Conservation (phyloP, 1,284 basidiomycete genomes). For the Hemileia vastatrix region DNA sequence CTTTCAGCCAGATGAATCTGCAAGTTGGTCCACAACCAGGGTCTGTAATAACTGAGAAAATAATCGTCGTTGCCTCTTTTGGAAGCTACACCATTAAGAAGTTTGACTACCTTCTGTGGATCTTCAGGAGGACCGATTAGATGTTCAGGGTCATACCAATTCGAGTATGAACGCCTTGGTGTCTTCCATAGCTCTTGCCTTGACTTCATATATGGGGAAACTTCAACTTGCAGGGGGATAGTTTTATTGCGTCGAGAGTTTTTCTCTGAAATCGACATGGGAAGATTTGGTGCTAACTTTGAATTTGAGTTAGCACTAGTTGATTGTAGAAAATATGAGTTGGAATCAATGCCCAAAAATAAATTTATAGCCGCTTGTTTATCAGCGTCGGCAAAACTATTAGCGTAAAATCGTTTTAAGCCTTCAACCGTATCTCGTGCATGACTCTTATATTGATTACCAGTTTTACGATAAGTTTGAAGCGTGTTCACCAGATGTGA, state of each 20-base stretch:
- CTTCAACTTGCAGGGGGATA: too few species aligned
- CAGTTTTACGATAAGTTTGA: constrained; percentile 89
- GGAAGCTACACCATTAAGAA: constrained; percentile 52
- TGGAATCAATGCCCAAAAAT: constrained; percentile 72
- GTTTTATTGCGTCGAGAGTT: too few species aligned
- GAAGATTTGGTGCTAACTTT: too few species aligned
- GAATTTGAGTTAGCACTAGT: too few species aligned
- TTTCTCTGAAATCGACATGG: too few species aligned
- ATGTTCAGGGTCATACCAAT: constrained; percentile 69
- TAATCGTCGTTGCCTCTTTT: constrained; percentile 52
- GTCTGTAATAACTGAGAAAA: constrained; percentile 85
- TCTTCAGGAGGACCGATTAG: constrained; percentile 58
- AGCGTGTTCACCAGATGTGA: constrained; percentile 93
- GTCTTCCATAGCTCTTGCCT: constrained; percentile 4
- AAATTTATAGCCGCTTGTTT: constrained; percentile 97
- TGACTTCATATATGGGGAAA: neutral
- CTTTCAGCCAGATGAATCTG: constrained; percentile 75
- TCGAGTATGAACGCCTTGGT: constrained; percentile 58
- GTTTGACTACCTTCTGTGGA: constrained; percentile 52
- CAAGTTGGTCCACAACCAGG: constrained; percentile 66
- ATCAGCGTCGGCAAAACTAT: constrained; percentile 68
- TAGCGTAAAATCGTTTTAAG: constrained; percentile 88
- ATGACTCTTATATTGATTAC: constrained; percentile 88
- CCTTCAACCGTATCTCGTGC: constrained; percentile 96
- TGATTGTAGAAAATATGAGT: too few species aligned